Evolutionary conservation across 805 yeast species (phyloP).

Genomic region (Lipomyces sp.): DNA sequence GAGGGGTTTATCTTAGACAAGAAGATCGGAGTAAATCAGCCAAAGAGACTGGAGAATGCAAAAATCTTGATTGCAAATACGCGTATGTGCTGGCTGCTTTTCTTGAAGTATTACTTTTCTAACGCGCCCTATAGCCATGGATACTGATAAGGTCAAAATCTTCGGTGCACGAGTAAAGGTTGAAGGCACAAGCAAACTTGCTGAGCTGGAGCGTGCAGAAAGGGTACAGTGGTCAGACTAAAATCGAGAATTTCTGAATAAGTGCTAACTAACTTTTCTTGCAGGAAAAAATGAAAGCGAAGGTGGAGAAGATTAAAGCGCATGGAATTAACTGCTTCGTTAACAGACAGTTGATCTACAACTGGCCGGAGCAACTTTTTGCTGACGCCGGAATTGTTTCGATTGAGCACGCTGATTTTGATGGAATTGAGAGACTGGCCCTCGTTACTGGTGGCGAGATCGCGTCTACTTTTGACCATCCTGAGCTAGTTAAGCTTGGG

Average conservation of each 20-base stretch:
- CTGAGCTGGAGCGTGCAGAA: slow-evolving; percentile 92
- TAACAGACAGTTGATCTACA: slow-evolving; percentile 94
- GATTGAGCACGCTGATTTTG: slow-evolving; percentile 97
- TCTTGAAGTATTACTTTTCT: too few relatives aligned
- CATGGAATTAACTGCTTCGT: slow-evolving; percentile 87
- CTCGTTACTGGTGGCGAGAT: slow-evolving; percentile 98
- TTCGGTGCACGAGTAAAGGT: slow-evolving; percentile 98
- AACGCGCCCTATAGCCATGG: slow-evolving; percentile 46
- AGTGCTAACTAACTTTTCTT: neutral
- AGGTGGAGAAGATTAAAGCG: slow-evolving; percentile 83
- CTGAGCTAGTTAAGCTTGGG: slow-evolving; percentile 82
- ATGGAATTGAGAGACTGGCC: slow-evolving; percentile 94
- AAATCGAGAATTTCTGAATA: too few relatives aligned
- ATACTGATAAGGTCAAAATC: slow-evolving; percentile 94
- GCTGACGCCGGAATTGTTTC: slow-evolving; percentile 84
- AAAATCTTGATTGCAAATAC: slow-evolving; percentile 91
- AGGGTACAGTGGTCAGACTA: slow-evolving; percentile 36
- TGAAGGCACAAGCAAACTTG: slow-evolving; percentile 89
- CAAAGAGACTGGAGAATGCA: slow-evolving; percentile 77
- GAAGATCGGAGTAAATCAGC: slow-evolving; percentile 91
- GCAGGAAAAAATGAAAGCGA: slow-evolving; percentile 76
- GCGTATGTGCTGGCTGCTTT: slow-evolving; percentile 43
- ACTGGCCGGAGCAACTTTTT: slow-evolving; percentile 95
- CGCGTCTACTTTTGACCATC: slow-evolving; percentile 90
- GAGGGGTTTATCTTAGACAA: slow-evolving; percentile 93